Evolutionary conservation across 1,284 basidiomycete genomes (phyloP).

Genomic region (Melampsora americana): DNA sequence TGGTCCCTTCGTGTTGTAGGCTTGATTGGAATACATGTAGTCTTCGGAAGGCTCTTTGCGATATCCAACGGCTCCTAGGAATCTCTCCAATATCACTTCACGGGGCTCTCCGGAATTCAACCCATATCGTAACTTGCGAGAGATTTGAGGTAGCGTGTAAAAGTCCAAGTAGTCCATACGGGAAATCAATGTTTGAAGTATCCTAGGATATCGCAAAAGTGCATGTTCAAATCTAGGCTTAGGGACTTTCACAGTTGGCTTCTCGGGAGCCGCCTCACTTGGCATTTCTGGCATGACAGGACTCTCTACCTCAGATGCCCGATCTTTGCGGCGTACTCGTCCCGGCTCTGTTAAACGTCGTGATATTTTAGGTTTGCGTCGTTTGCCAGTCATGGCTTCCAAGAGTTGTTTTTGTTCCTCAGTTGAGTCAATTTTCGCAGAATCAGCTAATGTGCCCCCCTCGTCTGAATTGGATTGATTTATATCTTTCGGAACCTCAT

Average conservation of each 20-base stretch:
- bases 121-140: neutral
- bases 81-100: conserved; percentile 36
- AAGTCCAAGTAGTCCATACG: conserved; percentile 42
- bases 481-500: neutral
- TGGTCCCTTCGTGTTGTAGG: neutral
- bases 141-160: conserved; percentile 39
- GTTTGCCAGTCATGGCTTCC: neutral
- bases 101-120: neutral
- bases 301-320: too few relatives aligned
- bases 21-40: neutral
- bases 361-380: neutral
- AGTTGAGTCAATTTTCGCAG: neutral
- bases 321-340: neutral
- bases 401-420: neutral
- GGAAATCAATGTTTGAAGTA: conserved; percentile 23
- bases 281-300: too few relatives aligned
- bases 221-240: conserved; percentile 27
- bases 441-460: neutral
- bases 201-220: conserved; percentile 14
- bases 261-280: neutral
- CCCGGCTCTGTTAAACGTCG: neutral
- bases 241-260: neutral
- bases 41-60: neutral
- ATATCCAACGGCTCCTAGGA: conserved; percentile 30
- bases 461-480: neutral